Conservation (phyloP, 208 protist species). For the Entamoeba dispar region DNA sequence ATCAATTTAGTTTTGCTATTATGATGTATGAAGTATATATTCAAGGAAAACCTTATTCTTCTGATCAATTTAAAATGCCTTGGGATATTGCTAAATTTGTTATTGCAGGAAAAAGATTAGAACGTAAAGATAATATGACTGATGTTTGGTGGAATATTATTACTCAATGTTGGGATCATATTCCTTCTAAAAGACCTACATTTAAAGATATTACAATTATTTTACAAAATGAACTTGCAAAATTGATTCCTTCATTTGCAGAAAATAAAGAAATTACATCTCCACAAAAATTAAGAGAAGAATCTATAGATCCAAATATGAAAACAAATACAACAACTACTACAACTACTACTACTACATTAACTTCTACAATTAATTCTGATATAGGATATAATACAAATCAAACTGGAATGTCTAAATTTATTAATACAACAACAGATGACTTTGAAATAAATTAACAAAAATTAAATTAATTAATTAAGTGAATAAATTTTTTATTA, state of each 20-base stretch:
- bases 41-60: slow-evolving; percentile 13
- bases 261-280: not conserved
- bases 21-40: slow-evolving; percentile 37
- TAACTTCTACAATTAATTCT: not conserved
- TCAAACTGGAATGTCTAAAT: not conserved
- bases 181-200: not conserved
- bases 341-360: not conserved
- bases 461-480: too few relatives aligned
- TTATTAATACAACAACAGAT: not conserved
- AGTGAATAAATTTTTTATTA: too few relatives aligned
- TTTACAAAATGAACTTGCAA: not conserved
- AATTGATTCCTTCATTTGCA: not conserved
- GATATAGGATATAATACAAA: not conserved
- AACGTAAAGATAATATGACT: not conserved
- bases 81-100: not conserved
- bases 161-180: not conserved
- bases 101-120: not conserved
- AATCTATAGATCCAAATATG: not conserved
- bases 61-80: slow-evolving; percentile 5
- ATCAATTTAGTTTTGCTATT: slow-evolving; percentile 40
- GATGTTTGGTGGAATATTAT: not conserved
- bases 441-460: not conserved
- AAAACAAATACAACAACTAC: not conserved
- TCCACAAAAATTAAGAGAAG: not conserved
- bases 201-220: not conserved